Evolutionary conservation across 2,329 filamentous ascomycete genomes (phyloP).

Genomic region (Trichoderma atrobrunneum): DNA sequence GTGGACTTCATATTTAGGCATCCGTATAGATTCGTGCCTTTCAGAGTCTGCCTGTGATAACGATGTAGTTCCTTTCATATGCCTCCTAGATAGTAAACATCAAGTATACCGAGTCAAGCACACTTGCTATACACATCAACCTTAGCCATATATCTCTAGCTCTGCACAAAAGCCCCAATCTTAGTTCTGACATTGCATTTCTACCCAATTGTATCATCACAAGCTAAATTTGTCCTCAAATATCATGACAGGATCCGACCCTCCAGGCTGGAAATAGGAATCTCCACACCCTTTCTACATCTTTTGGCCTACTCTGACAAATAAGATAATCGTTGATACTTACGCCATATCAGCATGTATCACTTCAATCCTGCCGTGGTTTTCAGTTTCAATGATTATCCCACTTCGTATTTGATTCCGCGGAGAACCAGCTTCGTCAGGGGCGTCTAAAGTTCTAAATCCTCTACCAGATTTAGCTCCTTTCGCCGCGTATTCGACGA

Average conservation of each 20-base stretch:
- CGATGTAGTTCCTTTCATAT: not conserved
- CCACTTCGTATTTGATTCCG: not conserved
- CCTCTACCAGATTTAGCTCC: not conserved
- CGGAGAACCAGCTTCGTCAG: not conserved
- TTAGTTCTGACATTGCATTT: not conserved
- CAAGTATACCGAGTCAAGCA: not conserved
- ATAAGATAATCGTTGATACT: not conserved
- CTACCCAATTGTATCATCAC: not conserved
- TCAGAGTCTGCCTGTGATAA: not conserved
- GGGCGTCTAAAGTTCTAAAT: not conserved
- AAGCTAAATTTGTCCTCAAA: not conserved
- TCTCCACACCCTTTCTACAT: not conserved
- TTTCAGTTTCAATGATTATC: not conserved
- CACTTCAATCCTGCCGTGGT: not conserved
- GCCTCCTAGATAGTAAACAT: not conserved
- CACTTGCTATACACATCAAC: not conserved
- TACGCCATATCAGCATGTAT: not conserved
- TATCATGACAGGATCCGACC: not conserved
- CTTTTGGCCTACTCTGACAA: not conserved
- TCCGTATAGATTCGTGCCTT: not conserved
- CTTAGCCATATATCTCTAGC: not conserved
- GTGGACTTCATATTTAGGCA: not conserved
- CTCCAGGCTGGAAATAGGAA: not conserved
- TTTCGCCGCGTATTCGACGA: not conserved
- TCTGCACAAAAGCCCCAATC: not conserved